Percentiles rank a stretch among this genome's conserved stretches.
Conservation (phyloP, 495 filamentous ascomycete species). For the Lindgomyces ingoldianus region DNA sequence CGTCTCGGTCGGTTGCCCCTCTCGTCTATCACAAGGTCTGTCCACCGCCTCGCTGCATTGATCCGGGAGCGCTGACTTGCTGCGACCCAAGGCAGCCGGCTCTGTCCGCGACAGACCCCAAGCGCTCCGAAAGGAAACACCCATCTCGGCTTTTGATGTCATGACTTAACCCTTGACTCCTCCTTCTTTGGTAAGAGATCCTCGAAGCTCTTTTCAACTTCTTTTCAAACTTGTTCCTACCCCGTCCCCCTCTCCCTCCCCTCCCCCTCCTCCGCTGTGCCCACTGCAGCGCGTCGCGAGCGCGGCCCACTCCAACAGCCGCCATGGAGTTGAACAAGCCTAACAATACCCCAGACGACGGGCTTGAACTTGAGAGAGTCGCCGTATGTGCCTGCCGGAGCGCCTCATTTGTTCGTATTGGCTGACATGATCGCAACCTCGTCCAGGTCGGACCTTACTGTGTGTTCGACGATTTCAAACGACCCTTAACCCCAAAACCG, state of each 20-base stretch:
- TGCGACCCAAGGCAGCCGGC: constrained; percentile 8
- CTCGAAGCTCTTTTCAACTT: not conserved
- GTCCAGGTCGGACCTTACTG: constrained; percentile 39
- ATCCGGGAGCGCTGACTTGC: constrained; percentile 22
- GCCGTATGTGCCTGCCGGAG: constrained; percentile 31
- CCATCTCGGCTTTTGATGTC: constrained; percentile 2
- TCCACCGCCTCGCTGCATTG: constrained; percentile 2
- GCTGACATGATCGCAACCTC: constrained; percentile 26
- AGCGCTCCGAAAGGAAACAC: not conserved
- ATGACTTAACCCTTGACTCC: constrained; percentile 5
- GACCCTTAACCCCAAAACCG: constrained; percentile 11
- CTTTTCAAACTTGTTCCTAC: not conserved
- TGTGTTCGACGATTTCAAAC: constrained; percentile 37
- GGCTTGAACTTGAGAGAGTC: constrained; percentile 35
- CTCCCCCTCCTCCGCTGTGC: not conserved
- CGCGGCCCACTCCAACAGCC: not conserved
- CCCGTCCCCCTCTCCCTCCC: not conserved
- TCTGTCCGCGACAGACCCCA: constrained; percentile 12
- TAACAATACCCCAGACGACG: constrained; percentile 30
- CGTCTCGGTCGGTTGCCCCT: constrained; percentile 1
- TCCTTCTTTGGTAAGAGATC: constrained; percentile 17
- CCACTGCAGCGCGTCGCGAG: constrained; percentile 1
- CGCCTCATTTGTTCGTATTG: not conserved
- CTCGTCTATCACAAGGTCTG: constrained; percentile 3
- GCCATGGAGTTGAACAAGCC: constrained; percentile 16